Conservation (phyloP, 2,329 filamentous ascomycete genomes). For the Colletotrichum tropicicola region DNA sequence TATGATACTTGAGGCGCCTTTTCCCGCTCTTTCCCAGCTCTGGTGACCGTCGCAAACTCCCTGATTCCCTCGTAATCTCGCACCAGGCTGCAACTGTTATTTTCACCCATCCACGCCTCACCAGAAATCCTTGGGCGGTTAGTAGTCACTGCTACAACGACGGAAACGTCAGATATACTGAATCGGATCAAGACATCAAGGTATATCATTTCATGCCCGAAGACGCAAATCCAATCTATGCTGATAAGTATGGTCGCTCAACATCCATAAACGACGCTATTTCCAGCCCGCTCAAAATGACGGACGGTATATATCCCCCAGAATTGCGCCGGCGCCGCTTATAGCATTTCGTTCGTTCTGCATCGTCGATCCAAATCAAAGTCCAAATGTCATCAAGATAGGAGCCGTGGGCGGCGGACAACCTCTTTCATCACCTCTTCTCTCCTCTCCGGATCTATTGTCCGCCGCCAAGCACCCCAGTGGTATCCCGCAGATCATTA, state of each 20-base stretch:
- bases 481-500: slow-evolving; percentile 25
- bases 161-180: too few relatives aligned
- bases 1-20: slow-evolving; percentile 1
- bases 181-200: neutral
- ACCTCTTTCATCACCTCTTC: neutral
- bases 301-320: slow-evolving; percentile 4
- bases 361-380: slow-evolving; percentile 17
- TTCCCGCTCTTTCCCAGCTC: neutral
- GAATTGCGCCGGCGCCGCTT: slow-evolving; percentile 6
- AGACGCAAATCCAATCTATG: slow-evolving; percentile 2
- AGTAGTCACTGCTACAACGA: too few relatives aligned
- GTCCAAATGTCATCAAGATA: slow-evolving; percentile 15
- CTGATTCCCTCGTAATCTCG: too few relatives aligned
- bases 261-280: slow-evolving; percentile 7
- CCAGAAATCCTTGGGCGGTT: too few relatives aligned
- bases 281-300: neutral
- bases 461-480: slow-evolving; percentile 1
- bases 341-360: slow-evolving; percentile 8
- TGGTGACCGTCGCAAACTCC: too few relatives aligned
- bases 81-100: neutral
- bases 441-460: neutral
- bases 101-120: too few relatives aligned
- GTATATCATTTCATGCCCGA: slow-evolving; percentile 3
- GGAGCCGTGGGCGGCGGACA: neutral
- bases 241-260: slow-evolving; percentile 5